These are phyloP conservation scores for Didymella arachidicola DNA, from an alignment of 2,329 filamentous ascomycete species.

Conservation along the genomic window DNA sequence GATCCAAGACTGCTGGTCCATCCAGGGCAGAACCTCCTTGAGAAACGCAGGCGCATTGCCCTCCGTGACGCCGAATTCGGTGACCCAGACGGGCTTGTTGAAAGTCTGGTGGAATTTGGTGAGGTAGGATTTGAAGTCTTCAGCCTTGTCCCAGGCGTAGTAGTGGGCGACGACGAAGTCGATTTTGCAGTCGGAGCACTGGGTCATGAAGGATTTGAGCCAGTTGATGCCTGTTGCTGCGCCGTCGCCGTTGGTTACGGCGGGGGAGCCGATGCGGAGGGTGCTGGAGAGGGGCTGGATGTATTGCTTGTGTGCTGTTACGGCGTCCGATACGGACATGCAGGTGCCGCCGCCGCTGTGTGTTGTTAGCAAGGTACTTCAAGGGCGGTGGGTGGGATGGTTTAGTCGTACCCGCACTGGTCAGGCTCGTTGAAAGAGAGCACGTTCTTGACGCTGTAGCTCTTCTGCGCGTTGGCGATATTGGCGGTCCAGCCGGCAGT, in stretches of 20 bases:
- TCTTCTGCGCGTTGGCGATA: constrained; percentile 37
- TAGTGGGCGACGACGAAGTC: constrained; percentile 51
- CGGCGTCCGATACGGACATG: constrained; percentile 34
- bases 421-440: constrained; percentile 53
- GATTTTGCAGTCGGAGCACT: constrained; percentile 41
- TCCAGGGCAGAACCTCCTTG: constrained; percentile 44
- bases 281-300: constrained; percentile 37
- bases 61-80: constrained; percentile 46
- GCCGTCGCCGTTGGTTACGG: constrained; percentile 45
- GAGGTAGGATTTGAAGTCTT: constrained; percentile 51
- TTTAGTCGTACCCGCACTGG: constrained; percentile 40
- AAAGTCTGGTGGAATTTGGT: constrained; percentile 37
- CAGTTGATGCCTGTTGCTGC: constrained; percentile 40
- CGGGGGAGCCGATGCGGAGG: constrained; percentile 46
- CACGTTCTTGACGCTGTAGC: constrained; percentile 43
- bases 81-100: constrained; percentile 48
- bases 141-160: constrained; percentile 45
- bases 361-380: constrained; percentile 11
- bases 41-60: constrained; percentile 40
- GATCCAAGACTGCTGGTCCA: constrained; percentile 44
- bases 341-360: constrained; percentile 39
- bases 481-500: constrained; percentile 40
- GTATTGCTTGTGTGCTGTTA: constrained; percentile 35
- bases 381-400: not conserved
- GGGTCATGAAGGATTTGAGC: constrained; percentile 40